Conservation (phyloP, 2,329 filamentous ascomycete genomes). For the Sclerotinia trifoliorum region DNA sequence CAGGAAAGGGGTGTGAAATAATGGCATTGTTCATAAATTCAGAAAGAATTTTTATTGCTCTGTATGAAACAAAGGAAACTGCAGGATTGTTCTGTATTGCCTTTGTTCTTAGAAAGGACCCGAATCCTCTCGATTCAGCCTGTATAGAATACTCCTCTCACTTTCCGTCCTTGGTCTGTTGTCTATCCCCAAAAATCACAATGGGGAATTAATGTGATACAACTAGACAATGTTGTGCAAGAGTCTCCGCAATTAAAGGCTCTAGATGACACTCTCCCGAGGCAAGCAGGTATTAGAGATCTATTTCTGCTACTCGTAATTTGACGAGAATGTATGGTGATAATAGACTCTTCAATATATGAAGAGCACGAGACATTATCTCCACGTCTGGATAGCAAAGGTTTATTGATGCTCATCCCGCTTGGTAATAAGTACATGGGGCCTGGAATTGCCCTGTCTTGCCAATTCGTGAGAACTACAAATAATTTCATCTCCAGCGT, state of each 20-base stretch:
- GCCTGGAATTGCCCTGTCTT: neutral
- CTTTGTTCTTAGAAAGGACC: neutral
- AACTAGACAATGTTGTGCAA: neutral
- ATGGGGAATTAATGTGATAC: too few species aligned
- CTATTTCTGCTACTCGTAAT: neutral
- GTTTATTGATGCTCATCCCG: neutral
- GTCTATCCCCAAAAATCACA: neutral
- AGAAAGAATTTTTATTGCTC: neutral
- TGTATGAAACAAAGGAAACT: neutral
- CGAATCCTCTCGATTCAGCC: neutral
- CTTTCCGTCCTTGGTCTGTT: neutral
- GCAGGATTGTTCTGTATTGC: neutral
- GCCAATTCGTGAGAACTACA: neutral
- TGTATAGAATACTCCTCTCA: neutral
- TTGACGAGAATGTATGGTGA: neutral
- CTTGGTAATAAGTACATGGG: neutral
- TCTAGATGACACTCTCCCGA: too few species aligned
- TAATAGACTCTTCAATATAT: neutral
- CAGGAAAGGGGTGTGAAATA: neutral
- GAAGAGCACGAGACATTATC: neutral
- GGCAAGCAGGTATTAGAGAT: neutral
- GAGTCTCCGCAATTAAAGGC: neutral
- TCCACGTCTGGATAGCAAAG: neutral
- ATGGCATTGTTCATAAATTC: neutral
- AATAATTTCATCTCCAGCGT: neutral